Conservation (phyloP, 2,329 filamentous ascomycete species). For the Sporothrix sp. region DNA sequence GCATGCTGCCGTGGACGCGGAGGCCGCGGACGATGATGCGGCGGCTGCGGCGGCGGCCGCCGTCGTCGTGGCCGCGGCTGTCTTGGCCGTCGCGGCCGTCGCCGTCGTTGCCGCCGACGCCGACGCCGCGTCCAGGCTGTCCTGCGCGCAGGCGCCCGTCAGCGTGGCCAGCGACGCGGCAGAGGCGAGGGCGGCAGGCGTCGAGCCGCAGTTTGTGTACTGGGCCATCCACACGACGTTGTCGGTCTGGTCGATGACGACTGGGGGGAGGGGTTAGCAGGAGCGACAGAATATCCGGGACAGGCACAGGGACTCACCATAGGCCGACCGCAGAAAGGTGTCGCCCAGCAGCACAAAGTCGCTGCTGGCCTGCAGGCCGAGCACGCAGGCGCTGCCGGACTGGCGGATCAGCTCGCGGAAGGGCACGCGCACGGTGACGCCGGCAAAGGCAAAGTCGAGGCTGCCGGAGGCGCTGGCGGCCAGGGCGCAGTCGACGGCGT, state of each 20-base stretch:
- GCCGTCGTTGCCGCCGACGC: not conserved
- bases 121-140: not conserved
- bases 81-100: not conserved
- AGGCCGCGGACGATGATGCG: no score
- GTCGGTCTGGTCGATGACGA: constrained; percentile 43
- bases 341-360: constrained; percentile 47
- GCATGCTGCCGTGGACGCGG: no score
- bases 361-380: constrained; percentile 39
- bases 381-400: constrained; percentile 31
- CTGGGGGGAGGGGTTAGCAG: constrained; percentile 18
- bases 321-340: constrained; percentile 47
- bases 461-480: constrained; percentile 29
- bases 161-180: constrained; percentile 12
- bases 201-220: constrained; percentile 41
- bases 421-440: constrained; percentile 38
- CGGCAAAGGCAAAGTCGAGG: constrained; percentile 40
- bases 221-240: constrained; percentile 40
- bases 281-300: not conserved
- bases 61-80: no score
- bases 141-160: constrained; percentile 13
- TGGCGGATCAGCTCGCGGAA: constrained; percentile 40
- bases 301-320: constrained; percentile 28
- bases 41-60: no score
- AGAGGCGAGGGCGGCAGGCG: constrained; percentile 28
- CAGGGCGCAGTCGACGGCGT: constrained; percentile 35